phyloP scores from a whole-genome alignment of 257 asterid species.

The Penstemon davidsonii region DNA sequence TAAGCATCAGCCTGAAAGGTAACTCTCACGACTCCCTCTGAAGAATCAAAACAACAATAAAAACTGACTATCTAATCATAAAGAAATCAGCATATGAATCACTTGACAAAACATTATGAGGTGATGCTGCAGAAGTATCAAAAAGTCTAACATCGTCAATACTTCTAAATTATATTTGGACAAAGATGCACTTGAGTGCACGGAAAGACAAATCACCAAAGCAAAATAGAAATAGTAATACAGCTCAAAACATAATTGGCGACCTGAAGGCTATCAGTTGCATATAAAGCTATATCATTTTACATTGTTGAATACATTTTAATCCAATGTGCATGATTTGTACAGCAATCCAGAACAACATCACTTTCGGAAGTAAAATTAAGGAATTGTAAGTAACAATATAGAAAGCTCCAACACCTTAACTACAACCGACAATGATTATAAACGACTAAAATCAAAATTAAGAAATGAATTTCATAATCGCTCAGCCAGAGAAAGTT shows the following conservation, averaged over 20 bases:
- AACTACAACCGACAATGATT: neutral
- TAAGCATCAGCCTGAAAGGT: neutral
- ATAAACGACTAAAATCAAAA: neutral
- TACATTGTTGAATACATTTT: too few relatives aligned
- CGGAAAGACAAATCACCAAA: neutral
- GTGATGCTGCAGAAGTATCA: too few relatives aligned
- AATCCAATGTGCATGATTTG: too few relatives aligned
- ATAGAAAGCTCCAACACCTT: too few relatives aligned
- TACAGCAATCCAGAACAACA: neutral
- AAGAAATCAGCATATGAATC: neutral
- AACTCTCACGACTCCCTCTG: neutral
- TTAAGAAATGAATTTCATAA: neutral
- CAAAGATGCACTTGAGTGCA: neutral
- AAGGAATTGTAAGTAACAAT: too few relatives aligned
- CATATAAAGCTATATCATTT: too few relatives aligned
- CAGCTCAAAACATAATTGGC: too few relatives aligned
- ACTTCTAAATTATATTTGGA: neutral
- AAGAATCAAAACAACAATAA: slow-evolving; percentile 1
- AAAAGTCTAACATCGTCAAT: too few relatives aligned
- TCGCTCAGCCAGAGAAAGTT: too few relatives aligned
- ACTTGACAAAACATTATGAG: too few relatives aligned
- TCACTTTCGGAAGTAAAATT: neutral
- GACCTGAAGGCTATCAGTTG: too few relatives aligned
- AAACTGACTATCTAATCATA: neutral
- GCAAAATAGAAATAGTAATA: neutral